phyloP scores from a whole-genome alignment of 2,329 filamentous ascomycete genomes.

The Aspergillus quadrilineatus region DNA sequence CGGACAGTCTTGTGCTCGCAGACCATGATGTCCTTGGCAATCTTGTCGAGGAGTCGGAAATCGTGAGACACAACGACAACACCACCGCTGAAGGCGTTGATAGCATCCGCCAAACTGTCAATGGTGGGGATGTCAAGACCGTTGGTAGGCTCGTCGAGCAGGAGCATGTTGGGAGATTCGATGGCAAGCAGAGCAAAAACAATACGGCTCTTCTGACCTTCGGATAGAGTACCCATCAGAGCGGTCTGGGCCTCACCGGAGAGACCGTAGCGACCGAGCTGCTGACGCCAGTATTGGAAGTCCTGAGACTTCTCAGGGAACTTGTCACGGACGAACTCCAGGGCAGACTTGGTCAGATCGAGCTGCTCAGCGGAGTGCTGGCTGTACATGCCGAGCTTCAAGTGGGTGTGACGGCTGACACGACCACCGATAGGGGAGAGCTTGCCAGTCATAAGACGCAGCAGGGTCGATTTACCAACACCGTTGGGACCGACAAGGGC shows the following conservation, averaged over 20 bases:
- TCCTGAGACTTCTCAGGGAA: constrained; percentile 87
- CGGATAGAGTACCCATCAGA: constrained; percentile 95
- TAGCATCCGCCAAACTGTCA: constrained; percentile 94
- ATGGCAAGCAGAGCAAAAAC: constrained; percentile 96
- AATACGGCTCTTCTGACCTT: constrained; percentile 97
- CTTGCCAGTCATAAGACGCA: constrained; percentile 95
- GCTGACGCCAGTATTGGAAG: constrained; percentile 99
- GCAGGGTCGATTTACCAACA: constrained; percentile 96
- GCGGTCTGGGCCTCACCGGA: constrained; percentile 92
- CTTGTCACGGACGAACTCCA: constrained; percentile 97
- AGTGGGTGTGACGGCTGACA: constrained; percentile 90
- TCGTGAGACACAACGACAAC: constrained; percentile 98
- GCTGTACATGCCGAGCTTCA: constrained; percentile 97
- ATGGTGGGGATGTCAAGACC: constrained; percentile 98
- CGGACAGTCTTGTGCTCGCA: constrained; percentile 96
- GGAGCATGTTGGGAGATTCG: constrained; percentile 93
- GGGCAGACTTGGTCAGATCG: constrained; percentile 92
- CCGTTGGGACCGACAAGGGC: constrained; percentile 97
- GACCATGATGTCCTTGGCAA: constrained; percentile 98
- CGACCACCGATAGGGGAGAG: constrained; percentile 78
- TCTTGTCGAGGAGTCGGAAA: constrained; percentile 98
- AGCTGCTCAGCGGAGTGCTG: constrained; percentile 99
- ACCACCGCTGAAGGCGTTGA: constrained; percentile 94
- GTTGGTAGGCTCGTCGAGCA: constrained; percentile 98
- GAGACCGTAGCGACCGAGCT: constrained; percentile 91